Base-by-base conservation (phyloP, 257 asterid species). In the Lycium barbarum region DNA sequence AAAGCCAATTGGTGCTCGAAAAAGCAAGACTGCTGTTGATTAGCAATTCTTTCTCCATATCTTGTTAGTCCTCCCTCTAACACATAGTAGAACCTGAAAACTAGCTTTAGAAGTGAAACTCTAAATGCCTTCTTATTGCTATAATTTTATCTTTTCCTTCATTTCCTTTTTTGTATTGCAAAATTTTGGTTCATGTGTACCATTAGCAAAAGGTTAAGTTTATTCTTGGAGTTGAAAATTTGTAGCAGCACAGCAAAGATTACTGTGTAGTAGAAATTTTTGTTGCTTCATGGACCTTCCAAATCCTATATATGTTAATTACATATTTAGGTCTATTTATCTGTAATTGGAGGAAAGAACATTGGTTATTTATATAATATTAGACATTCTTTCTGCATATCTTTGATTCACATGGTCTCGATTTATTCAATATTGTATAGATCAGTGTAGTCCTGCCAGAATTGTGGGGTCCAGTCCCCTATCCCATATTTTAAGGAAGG, bases 11-110 rank as follows among this genome's bases (percentile, higher is more conserved):
- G 79, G 73, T 40, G 90, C 88, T 83, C 89, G 94, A 57, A 91
- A 84, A 89, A 92, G 87, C 87, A 95, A 95, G 86, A 89, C 98
- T 71, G 98, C 98, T 20, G 91, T 93, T 54, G 98, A 95, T 88
- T 95, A 93, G 90, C 67, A 66, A 17, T 71, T 62, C 5, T 12
- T n/a, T 18, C 81, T 66, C 26, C 65, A 33, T 78, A 26, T 68
- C 35, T 72, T 68, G 40, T 68, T 54, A 7, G 70, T 20, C 81
- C 51, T 59, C 58, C 58, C 26, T 43, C 22, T 35, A 62, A 33
- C 40, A 57, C 33, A 26, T 26, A 67, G 57, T 53, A 10, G 84
- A 43, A 38, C 61, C 26, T 49, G 53, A 67, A 18, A 83, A 20
- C 26, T 43, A 70, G 85, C 67, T 18, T 67, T 18, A 83, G 54